Conservation (phyloP, 106 monocot genomes). For the Xerophyta viscosa region DNA sequence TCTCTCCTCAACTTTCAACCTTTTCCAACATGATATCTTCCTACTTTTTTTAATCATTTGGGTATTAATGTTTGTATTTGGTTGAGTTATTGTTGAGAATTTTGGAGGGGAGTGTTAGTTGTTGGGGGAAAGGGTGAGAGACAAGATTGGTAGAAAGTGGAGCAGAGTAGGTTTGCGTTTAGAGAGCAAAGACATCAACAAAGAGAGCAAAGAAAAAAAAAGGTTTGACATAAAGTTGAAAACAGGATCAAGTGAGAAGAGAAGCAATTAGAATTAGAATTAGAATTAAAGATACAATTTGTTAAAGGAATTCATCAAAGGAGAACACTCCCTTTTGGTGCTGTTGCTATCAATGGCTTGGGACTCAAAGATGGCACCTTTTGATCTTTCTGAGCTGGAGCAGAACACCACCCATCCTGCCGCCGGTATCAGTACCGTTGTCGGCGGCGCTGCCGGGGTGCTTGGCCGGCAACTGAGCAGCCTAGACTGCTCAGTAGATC, state of each 20-base stretch:
- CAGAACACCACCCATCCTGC: constrained; percentile 1
- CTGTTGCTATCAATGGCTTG: constrained; percentile 44
- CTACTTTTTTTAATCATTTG: not conserved
- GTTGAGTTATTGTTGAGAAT: not conserved
- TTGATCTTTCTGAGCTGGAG: constrained; percentile 55
- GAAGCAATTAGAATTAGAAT: too few species aligned
- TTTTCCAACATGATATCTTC: too few species aligned
- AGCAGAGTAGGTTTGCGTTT: not conserved
- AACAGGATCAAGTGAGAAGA: too few species aligned
- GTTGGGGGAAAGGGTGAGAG: not conserved
- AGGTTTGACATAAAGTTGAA: too few species aligned
- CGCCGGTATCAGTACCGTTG: constrained; percentile 1
- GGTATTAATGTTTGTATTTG: not conserved
- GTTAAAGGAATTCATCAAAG: constrained; percentile 8
- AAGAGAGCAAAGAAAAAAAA: not conserved
- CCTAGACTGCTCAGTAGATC: constrained; percentile 32
- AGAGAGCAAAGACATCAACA: not conserved
- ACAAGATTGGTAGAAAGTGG: not conserved
- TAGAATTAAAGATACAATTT: too few species aligned
- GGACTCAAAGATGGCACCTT: constrained; percentile 55
- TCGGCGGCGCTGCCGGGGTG: constrained; percentile 1
- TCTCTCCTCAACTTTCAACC: too few species aligned
- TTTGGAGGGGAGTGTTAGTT: not conserved
- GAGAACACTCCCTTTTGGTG: too few species aligned
- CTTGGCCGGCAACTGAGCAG: not conserved